These are phyloP conservation scores for Kandelia obovata DNA, from an alignment of 345 rosid genomes.

Conservation along the genomic window DNA sequence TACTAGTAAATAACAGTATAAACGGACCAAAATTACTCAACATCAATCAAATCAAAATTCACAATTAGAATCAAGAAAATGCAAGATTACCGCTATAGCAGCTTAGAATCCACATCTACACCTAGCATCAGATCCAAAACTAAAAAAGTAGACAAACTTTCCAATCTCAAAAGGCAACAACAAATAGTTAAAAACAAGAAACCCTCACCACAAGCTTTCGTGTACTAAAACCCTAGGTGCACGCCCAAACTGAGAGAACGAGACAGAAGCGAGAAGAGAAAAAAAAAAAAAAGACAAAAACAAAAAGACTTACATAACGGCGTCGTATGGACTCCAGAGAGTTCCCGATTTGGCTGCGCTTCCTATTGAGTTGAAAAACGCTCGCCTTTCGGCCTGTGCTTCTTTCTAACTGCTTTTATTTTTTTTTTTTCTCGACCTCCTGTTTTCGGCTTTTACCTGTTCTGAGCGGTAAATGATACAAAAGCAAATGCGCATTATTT, in stretches of 20 bases:
- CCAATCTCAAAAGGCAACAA: not conserved
- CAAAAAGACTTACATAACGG: not conserved
- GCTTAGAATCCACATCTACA: not conserved
- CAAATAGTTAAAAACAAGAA: not conserved
- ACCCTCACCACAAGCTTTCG: constrained; percentile 9
- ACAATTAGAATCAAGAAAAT: too few species aligned
- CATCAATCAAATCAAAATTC: too few species aligned
- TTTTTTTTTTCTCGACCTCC: too few species aligned
- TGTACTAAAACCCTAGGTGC: constrained; percentile 1
- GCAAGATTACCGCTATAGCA: too few species aligned
- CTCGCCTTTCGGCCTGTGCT: not conserved
- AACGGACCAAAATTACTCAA: too few species aligned
- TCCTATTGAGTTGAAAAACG: not conserved
- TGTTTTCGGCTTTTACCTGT: too few species aligned
- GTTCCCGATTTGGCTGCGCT: constrained; percentile 8
- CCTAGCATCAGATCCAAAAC: constrained; percentile 1
- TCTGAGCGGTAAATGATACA: too few species aligned
- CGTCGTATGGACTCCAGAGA: not conserved
- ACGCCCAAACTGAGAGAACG: not conserved
- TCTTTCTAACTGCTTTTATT: not conserved
- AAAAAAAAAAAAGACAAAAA: not conserved
- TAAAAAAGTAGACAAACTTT: not conserved
- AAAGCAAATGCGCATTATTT: too few species aligned
- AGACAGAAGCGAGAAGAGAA: not conserved
- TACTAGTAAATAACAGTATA: too few species aligned